Conservation (phyloP, 805 yeast species). For the Candida chauliodis region DNA sequence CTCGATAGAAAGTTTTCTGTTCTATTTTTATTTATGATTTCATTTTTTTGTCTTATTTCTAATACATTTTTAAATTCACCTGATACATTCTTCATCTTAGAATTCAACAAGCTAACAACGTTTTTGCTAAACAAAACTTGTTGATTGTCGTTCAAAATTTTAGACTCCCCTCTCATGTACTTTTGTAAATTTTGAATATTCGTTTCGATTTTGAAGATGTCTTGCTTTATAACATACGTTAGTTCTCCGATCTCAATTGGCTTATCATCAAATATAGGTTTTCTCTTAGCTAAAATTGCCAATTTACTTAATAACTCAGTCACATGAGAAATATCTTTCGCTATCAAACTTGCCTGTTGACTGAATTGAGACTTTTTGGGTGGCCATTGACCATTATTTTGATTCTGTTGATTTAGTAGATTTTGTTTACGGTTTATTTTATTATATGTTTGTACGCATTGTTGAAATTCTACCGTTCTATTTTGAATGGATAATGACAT, state of each 20-base stretch:
- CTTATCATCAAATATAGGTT: conserved; percentile 88
- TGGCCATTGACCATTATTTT: conserved; percentile 13
- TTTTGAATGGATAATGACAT: conserved; percentile 51
- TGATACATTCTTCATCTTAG: conserved; percentile 86
- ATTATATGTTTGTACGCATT: conserved; percentile 77
- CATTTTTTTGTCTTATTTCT: conserved; percentile 80
- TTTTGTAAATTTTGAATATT: conserved; percentile 59
- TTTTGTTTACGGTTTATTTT: conserved; percentile 49
- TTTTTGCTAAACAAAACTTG: conserved; percentile 73
- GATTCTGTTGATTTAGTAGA: conserved; percentile 18
- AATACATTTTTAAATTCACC: conserved; percentile 90
- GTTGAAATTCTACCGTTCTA: conserved; percentile 89
- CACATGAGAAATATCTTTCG: conserved; percentile 83
- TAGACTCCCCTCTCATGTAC: conserved; percentile 44
- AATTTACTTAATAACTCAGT: conserved; percentile 77
- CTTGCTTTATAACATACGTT: conserved; percentile 84
- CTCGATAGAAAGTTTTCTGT: conserved; percentile 78
- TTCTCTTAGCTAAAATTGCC: conserved; percentile 81
- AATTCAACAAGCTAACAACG: conserved; percentile 81
- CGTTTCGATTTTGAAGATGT: conserved; percentile 76
- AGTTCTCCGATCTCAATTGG: conserved; percentile 92
- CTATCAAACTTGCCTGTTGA: conserved; percentile 75
- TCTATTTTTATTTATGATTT: conserved; percentile 73
- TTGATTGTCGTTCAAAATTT: conserved; percentile 51
- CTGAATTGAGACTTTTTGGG: conserved; percentile 35